Evolutionary conservation across 1,284 basidiomycete species (phyloP).

Genomic region (Uromyces viciae-fabae): DNA sequence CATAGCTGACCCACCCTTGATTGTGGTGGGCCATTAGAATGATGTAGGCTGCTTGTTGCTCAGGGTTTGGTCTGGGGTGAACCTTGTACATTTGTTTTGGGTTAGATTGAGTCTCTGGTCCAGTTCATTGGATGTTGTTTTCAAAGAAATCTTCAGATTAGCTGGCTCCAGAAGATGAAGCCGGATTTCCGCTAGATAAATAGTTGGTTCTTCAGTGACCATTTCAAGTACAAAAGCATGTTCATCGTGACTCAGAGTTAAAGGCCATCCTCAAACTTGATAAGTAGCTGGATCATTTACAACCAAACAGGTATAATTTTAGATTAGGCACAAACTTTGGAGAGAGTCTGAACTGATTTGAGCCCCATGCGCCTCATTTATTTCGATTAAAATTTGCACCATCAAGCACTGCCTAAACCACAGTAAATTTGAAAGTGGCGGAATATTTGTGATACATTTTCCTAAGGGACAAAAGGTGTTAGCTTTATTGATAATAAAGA

Average conservation of each 20-base stretch:
- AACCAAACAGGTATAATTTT: not conserved
- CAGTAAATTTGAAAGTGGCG: not conserved
- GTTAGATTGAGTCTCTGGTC: not conserved
- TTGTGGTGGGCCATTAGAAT: not conserved
- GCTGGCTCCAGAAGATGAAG: not conserved
- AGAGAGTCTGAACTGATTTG: not conserved
- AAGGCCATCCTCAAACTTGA: not conserved
- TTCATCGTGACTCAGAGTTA: not conserved
- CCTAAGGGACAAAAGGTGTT: too few relatives aligned
- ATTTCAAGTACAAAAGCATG: not conserved
- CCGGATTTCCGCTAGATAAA: conserved; percentile 1
- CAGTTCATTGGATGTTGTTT: not conserved
- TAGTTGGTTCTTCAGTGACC: not conserved
- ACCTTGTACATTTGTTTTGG: not conserved
- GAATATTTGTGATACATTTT: not conserved
- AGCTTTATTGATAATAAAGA: too few relatives aligned
- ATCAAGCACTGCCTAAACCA: not conserved
- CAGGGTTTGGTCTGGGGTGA: not conserved
- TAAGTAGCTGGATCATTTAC: not conserved
- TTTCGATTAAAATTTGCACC: not conserved
- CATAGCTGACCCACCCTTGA: too few relatives aligned
- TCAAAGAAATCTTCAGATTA: not conserved
- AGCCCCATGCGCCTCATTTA: not conserved
- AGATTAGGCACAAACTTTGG: not conserved
- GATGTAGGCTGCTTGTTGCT: not conserved